Base-by-base conservation (phyloP, 208 protist species). In the Trypanosoma rangeli region DNA sequence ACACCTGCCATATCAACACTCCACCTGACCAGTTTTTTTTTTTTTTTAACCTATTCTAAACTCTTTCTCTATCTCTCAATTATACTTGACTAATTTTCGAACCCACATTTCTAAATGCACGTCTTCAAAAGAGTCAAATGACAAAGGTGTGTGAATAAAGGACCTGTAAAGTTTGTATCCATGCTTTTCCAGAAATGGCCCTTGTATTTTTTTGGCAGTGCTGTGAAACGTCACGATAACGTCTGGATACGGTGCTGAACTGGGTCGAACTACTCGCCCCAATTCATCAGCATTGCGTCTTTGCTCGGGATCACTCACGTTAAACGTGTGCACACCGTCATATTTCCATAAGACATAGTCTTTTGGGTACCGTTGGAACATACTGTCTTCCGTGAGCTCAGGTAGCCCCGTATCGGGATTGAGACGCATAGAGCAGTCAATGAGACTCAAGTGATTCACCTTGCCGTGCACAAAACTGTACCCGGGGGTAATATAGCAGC, bases 401-500 rank as follows among this genome's bases (percentile, higher is more conserved):
- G 59, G 78, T 24, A 64, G 33, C 24, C 71, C 73, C 1, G 78
- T 86, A 1, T 48, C 20, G 7, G 62, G 22, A 39, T 92, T 67
- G 4, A 91, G 39, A 29, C 63, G 42, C 54, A 93, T 69, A 0
- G 80, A 70, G 62, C 88, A 96, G 76, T 90, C 76, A 26, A 88
- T 76, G 20, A 76, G 52, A 18, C 69, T 33, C 15, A 96, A 67
- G 26, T 77, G 37, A 12, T 81, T 64, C 56, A 94, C 84, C 68
- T 84, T 88, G 13, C 74, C 76, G 54, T 96, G 91, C n/a, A 92
- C 49, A 56, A 88, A 83, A 5, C 79, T 79, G 59, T 83, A 83
- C 8, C 91, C 91, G 22, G 91, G 89, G 7, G 84, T 86, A 15
- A 76, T 76, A 65, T 93, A 92, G 73, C 88, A 96, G 52, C 70